Percentiles rank a stretch among this genome's conserved stretches.
These are phyloP conservation scores for Saitozyma podzolica DNA, from an alignment of 768 basidiomycete genomes.

Conservation along the genomic window DNA sequence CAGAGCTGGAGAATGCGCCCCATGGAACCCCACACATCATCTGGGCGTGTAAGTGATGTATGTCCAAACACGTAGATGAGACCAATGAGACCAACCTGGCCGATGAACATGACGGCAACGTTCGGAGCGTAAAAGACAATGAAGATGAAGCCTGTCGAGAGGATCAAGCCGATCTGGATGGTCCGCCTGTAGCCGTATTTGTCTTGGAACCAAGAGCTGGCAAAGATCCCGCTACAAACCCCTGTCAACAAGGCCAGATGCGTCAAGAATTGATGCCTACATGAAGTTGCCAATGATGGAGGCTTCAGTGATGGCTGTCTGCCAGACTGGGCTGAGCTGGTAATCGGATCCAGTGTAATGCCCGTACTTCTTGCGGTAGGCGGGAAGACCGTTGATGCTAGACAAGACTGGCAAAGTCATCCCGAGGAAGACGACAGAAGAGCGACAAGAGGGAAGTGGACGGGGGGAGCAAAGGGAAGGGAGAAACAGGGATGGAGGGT, in stretches of 20 bases:
- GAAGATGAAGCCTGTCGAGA: not conserved
- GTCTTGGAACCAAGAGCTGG: constrained; percentile 2
- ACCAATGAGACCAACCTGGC: not conserved
- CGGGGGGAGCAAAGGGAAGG: too few relatives aligned
- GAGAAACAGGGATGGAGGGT: too few relatives aligned
- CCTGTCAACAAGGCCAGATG: not conserved
- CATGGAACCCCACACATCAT: constrained; percentile 4
- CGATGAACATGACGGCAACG: not conserved
- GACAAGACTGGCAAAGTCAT: not conserved
- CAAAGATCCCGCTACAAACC: not conserved
- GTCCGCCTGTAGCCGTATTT: not conserved
- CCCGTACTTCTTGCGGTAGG: not conserved
- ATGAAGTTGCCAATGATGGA: not conserved
- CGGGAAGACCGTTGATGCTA: not conserved
- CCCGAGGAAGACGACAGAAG: too few relatives aligned
- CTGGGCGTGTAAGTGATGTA: not conserved
- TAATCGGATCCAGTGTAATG: not conserved
- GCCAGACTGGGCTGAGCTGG: not conserved
- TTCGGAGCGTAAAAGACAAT: not conserved
- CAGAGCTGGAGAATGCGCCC: not conserved
- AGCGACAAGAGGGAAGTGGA: too few relatives aligned
- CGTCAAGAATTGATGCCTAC: not conserved
- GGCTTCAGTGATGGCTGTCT: not conserved
- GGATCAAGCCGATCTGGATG: not conserved
- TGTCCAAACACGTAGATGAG: not conserved